A percentile compares a stretch with the other conserved stretches of the same genome.
Conservation (phyloP, 2,329 filamentous ascomycete genomes). For the Periconia sp. region DNA sequence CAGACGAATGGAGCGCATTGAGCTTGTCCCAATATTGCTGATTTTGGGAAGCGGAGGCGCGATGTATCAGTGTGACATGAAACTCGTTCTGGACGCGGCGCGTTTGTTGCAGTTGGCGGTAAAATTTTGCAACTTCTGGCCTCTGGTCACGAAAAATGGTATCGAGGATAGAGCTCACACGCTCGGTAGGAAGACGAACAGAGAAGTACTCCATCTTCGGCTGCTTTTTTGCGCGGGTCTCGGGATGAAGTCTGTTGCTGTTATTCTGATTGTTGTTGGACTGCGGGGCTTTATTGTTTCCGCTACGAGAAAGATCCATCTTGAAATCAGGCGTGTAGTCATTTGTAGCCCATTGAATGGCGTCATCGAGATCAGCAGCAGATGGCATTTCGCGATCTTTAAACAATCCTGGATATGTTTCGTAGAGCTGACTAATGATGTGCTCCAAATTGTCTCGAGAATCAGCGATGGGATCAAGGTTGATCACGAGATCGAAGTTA, state of each 20-base stretch:
- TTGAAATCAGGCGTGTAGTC: constrained; percentile 76
- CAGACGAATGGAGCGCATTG: constrained; percentile 54
- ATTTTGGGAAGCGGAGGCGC: constrained; percentile 61
- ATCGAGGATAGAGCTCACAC: constrained; percentile 64
- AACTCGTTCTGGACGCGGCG: constrained; percentile 82
- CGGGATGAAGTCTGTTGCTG: constrained; percentile 21
- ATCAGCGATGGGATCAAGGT: constrained; percentile 75
- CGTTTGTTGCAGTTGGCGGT: constrained; percentile 70
- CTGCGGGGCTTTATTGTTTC: constrained; percentile 17
- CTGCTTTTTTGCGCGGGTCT: constrained; percentile 51
- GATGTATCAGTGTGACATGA: constrained; percentile 93
- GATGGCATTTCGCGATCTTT: constrained; percentile 63
- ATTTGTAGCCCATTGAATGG: constrained; percentile 72
- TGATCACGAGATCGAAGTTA: constrained; percentile 80
- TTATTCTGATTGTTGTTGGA: constrained; percentile 13
- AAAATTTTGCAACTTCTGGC: constrained; percentile 65
- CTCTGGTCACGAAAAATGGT: constrained; percentile 65
- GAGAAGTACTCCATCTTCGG: constrained; percentile 66
- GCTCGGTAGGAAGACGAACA: constrained; percentile 55
- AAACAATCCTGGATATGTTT: constrained; percentile 77
- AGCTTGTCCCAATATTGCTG: constrained; percentile 78
- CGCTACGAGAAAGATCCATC: constrained; percentile 67
- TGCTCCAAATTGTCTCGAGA: constrained; percentile 86
- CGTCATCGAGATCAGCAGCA: constrained; percentile 73
- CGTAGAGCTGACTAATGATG: constrained; percentile 70